Percentiles rank a stretch among this genome's conserved stretches.
Evolutionary conservation across 1,139 yeast species (phyloP).

Genomic region (Diutina mesorugosa): DNA sequence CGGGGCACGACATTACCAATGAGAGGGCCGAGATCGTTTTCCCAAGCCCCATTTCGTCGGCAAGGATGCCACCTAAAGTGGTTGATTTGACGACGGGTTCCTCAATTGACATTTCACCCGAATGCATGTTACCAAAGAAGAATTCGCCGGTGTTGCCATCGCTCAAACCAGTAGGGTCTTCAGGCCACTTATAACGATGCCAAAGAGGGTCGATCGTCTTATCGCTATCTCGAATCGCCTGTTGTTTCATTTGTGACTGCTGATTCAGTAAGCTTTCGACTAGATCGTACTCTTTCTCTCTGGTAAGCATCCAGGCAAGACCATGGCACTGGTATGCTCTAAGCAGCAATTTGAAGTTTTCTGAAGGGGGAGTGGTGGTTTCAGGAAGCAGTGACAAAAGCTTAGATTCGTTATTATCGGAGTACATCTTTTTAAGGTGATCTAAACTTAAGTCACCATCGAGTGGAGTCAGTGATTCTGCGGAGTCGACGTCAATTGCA

Average conservation of each 20-base stretch:
- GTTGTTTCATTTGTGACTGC: constrained; percentile 17
- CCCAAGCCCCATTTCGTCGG: constrained; percentile 96
- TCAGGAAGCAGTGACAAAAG: constrained; percentile 43
- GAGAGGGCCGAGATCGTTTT: constrained; percentile 81
- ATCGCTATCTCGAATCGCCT: constrained; percentile 15
- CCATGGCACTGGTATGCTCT: constrained; percentile 74
- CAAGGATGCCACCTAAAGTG: constrained; percentile 77
- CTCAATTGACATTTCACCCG: constrained; percentile 64
- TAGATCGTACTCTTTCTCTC: constrained; percentile 41
- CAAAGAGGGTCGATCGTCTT: constrained; percentile 75
- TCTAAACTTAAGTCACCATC: constrained; percentile 35
- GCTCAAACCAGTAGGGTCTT: not conserved
- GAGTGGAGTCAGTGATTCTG: constrained; percentile 14
- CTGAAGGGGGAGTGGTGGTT: constrained; percentile 41
- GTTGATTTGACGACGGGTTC: constrained; percentile 51
- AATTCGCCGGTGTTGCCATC: constrained; percentile 3
- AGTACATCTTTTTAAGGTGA: constrained; percentile 67
- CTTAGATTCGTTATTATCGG: constrained; percentile 45
- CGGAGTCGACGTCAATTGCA: constrained; percentile 7
- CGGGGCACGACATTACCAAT: constrained; percentile 52
- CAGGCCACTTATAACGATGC: constrained; percentile 72
- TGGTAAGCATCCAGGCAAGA: constrained; percentile 65
- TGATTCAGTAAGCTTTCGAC: constrained; percentile 18
- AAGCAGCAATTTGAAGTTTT: constrained; percentile 41
- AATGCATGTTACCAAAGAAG: constrained; percentile 73